These are phyloP conservation scores for Sugiyamaella xylanicola DNA, from an alignment of 1,139 yeast species.

Conservation along the genomic window DNA sequence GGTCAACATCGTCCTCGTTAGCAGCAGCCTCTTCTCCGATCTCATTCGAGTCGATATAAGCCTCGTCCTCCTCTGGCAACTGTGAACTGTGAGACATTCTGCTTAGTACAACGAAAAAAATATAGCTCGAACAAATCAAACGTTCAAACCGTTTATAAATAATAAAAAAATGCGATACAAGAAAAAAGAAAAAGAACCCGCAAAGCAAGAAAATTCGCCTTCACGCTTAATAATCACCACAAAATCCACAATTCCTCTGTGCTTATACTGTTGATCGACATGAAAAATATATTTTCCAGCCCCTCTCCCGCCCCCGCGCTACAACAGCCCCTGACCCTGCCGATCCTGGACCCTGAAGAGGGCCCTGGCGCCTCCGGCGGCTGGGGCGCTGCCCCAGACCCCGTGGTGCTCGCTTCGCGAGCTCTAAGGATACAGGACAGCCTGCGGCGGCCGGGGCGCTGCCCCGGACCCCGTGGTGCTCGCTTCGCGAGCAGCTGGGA, in stretches of 20 bases:
- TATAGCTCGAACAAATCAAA: too few species aligned
- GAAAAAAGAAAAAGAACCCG: neutral
- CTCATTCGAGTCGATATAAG: conserved; percentile 18
- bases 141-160: too few species aligned
- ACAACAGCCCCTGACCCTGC: neutral
- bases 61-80: conserved; percentile 18
- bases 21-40: conserved; percentile 21
- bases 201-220: neutral
- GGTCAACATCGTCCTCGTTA: conserved; percentile 16
- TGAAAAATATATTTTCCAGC: neutral
- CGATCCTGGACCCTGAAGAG: neutral
- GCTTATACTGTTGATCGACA: neutral
- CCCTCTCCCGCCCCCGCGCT: neutral
- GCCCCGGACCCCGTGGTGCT: neutral
- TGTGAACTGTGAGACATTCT: conserved; percentile 7
- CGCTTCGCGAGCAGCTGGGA: neutral
- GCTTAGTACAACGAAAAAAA: too few species aligned
- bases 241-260: neutral
- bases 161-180: too few species aligned
- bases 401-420: neutral
- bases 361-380: neutral
- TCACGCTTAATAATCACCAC: neutral
- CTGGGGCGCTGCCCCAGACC: neutral
- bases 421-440: too few species aligned
- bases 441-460: neutral